Evolutionary conservation across 805 yeast species (phyloP).

Genomic region (Candida hungchunana): DNA sequence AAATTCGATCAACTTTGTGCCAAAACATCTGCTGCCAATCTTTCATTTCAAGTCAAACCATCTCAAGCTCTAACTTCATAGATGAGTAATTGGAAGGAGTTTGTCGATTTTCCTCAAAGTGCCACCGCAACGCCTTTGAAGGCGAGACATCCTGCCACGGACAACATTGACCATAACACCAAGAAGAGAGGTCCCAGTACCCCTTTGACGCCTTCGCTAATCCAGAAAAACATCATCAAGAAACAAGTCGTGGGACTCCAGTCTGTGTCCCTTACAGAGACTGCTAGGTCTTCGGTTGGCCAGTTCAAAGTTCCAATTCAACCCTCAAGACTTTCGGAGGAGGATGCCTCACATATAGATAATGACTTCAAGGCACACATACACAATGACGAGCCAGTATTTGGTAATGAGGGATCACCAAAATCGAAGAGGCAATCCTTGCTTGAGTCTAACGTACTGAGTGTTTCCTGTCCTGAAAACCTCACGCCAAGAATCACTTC

Average conservation of each 20-base stretch:
- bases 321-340: background rate
- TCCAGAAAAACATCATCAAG: conserved; percentile 22
- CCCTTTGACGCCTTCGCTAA: conserved; percentile 27
- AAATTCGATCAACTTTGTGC: background rate
- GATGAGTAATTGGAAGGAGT: conserved; percentile 14
- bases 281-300: background rate
- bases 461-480: conserved; percentile 2
- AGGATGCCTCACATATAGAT: background rate
- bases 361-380: background rate
- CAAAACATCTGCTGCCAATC: too few relatives aligned
- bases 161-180: conserved; percentile 14
- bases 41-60: too few relatives aligned
- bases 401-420: conserved; percentile 19
- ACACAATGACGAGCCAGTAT: conserved; percentile 1
- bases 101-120: conserved; percentile 12
- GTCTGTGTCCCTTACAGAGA: background rate
- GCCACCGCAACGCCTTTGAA: conserved; percentile 21
- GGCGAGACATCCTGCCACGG: conserved; percentile 14
- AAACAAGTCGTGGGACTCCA: conserved; percentile 11
- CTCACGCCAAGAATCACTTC: conserved; percentile 23
- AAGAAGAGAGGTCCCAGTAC: conserved; percentile 27
- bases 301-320: background rate
- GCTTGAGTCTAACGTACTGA: conserved; percentile 1
- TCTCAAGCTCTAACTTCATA: too few relatives aligned
- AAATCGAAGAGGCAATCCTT: conserved; percentile 8